These are phyloP conservation scores for Aspergillus sp. DNA, from an alignment of 2,329 filamentous ascomycete species.

Conservation along the genomic window DNA sequence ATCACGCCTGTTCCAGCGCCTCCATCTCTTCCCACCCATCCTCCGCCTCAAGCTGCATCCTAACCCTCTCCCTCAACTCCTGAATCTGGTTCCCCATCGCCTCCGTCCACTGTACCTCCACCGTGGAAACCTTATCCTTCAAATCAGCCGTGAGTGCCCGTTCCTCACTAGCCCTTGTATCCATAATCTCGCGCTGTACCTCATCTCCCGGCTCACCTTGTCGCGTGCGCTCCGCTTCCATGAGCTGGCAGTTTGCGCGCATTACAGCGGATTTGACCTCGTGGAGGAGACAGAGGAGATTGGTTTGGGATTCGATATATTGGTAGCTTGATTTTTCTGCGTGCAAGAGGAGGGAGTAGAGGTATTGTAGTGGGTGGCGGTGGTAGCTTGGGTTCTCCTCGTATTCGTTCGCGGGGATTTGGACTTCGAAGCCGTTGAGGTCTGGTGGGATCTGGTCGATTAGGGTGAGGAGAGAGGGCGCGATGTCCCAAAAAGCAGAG, in stretches of 20 bases:
- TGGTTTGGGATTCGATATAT: slow-evolving; percentile 92
- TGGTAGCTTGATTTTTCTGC: slow-evolving; percentile 91
- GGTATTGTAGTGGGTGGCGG: slow-evolving; percentile 78
- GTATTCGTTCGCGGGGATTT: slow-evolving; percentile 71
- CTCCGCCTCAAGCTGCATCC: slow-evolving; percentile 63
- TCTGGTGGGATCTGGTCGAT: slow-evolving; percentile 68
- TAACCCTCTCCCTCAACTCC: slow-evolving; percentile 66
- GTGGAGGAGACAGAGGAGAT: slow-evolving; percentile 80
- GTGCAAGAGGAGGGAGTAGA: slow-evolving; percentile 77
- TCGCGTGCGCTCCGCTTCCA: slow-evolving; percentile 58
- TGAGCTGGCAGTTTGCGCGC: slow-evolving; percentile 58
- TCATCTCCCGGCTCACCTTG: slow-evolving; percentile 37
- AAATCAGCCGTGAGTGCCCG: slow-evolving; percentile 70
- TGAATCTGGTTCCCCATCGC: slow-evolving; percentile 73
- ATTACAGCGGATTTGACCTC: slow-evolving; percentile 79
- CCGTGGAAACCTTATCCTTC: slow-evolving; percentile 85
- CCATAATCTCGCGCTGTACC: slow-evolving; percentile 44
- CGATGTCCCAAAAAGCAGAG: slow-evolving; percentile 96
- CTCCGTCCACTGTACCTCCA: slow-evolving; percentile 85
- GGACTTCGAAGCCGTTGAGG: slow-evolving; percentile 57
- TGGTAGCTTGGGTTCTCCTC: slow-evolving; percentile 80
- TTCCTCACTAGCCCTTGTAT: slow-evolving; percentile 61
- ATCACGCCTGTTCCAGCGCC: slow-evolving; percentile 38
- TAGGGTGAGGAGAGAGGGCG: slow-evolving; percentile 69
- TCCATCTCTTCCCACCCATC: slow-evolving; percentile 85